Evolutionary conservation across 306 rosid species (phyloP).

Genomic region (Albizia julibrissin): DNA sequence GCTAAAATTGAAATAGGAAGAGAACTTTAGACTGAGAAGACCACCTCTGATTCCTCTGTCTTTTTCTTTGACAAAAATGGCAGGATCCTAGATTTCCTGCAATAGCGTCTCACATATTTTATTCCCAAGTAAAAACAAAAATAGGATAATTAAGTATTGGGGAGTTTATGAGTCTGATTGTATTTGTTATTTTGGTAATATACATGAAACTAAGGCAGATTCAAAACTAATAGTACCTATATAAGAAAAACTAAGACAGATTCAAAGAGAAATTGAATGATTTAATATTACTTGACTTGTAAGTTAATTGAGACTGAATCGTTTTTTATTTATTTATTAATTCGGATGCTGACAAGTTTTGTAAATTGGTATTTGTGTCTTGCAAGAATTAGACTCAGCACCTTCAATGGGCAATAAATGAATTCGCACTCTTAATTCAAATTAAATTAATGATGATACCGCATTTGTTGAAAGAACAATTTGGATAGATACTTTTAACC

Average conservation of each 20-base stretch:
- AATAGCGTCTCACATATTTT: not conserved
- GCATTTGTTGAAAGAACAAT: not conserved
- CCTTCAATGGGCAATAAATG: not conserved
- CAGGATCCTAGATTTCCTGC: conserved; percentile 44
- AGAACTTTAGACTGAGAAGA: not conserved
- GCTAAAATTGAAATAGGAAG: conserved; percentile 12
- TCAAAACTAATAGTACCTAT: not conserved
- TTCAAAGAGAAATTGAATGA: not conserved
- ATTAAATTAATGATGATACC: not conserved
- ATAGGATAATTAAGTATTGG: too few relatives aligned
- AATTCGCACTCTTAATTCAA: not conserved
- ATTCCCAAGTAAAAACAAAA: too few relatives aligned
- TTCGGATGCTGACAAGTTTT: conserved; percentile 28
- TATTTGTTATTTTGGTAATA: not conserved
- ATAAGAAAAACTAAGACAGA: not conserved
- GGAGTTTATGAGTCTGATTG: too few relatives aligned
- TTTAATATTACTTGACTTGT: not conserved
- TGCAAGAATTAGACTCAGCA: conserved; percentile 28
- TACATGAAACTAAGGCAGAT: not conserved
- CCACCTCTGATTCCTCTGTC: not conserved
- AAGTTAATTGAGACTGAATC: not conserved
- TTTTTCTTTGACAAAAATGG: conserved; percentile 1
- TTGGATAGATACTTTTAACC: not conserved
- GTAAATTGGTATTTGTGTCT: conserved; percentile 28
- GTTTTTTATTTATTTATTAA: not conserved